A percentile compares a stretch with the other conserved stretches of the same genome.
phyloP scores from a whole-genome alignment of 441 rosid species.

The Macaranga tanarius region DNA sequence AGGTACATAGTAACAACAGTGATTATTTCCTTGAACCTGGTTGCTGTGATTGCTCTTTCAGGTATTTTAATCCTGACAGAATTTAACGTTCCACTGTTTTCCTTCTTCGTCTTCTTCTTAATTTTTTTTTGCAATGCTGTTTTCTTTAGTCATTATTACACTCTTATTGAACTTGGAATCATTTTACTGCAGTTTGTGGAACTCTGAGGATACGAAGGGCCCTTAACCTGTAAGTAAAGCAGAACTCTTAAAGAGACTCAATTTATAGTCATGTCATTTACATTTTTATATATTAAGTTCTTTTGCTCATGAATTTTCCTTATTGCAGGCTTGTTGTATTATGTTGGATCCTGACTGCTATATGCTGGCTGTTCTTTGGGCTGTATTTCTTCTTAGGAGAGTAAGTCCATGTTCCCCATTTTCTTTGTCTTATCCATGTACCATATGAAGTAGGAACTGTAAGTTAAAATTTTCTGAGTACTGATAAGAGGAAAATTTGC shows the following conservation, averaged over 20 bases:
- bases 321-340: conserved; percentile 47
- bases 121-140: neutral
- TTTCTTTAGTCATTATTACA: neutral
- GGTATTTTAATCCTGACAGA: conserved; percentile 31
- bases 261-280: neutral
- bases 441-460: too few species aligned
- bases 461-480: neutral
- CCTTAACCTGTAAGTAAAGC: conserved; percentile 41
- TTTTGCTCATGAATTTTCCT: neutral
- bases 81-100: too few species aligned
- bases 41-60: conserved; percentile 46
- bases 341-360: conserved; percentile 61
- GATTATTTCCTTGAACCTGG: conserved; percentile 47
- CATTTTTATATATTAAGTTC: neutral
- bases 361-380: conserved; percentile 68
- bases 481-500: neutral
- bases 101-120: too few species aligned
- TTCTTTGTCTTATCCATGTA: neutral
- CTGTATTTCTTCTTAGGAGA: conserved; percentile 53
- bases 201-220: conserved; percentile 38
- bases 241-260: neutral
- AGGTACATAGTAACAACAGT: conserved; percentile 50
- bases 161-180: conserved; percentile 17
- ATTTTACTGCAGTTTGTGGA: conserved; percentile 45
- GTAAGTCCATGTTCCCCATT: conserved; percentile 32